These are phyloP conservation scores for Ogataea hybrid DNA, from an alignment of 1,139 yeast species.

Conservation along the genomic window DNA sequence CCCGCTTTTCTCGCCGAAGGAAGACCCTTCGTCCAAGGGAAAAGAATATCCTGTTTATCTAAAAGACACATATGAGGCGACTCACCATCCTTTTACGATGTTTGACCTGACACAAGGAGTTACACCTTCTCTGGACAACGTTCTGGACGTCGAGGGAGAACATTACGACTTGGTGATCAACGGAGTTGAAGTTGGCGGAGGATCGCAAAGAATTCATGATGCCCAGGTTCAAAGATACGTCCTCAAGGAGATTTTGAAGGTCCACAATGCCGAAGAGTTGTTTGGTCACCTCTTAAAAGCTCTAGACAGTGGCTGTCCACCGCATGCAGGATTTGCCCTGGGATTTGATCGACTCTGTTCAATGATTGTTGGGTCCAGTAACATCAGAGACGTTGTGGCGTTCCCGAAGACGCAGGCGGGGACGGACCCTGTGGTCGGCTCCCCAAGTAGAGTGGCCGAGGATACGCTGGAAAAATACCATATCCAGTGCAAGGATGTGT, in stretches of 20 bases:
- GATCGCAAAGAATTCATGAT: conserved; percentile 93
- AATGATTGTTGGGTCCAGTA: conserved; percentile 70
- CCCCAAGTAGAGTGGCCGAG: conserved; percentile 67
- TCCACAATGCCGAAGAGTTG: conserved; percentile 53
- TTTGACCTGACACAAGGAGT: conserved; percentile 33
- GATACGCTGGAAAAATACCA: conserved; percentile 50
- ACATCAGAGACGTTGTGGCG: conserved; percentile 91
- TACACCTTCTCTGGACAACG: conserved; percentile 1
- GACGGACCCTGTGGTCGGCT: conserved; percentile 79
- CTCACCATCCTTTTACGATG: conserved; percentile 99
- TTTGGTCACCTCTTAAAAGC: conserved; percentile 88
- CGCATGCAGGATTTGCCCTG: conserved; percentile 95
- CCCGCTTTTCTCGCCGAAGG: conserved; percentile 83
- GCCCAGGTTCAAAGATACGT: conserved; percentile 70
- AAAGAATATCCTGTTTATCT: conserved; percentile 62
- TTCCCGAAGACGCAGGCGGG: conserved; percentile 94
- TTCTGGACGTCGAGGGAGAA: conserved; percentile 71
- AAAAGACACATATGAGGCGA: conserved; percentile 50
- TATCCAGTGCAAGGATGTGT: conserved; percentile 28
- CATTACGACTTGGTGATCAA: conserved; percentile 93
- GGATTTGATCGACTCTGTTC: conserved; percentile 95
- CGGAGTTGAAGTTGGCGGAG: conserved; percentile 97
- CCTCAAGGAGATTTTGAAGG: conserved; percentile 53
- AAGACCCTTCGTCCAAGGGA: conserved; percentile 26
- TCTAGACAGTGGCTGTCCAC: conserved; percentile 91